These are phyloP conservation scores for Stentor roeselii DNA, from an alignment of 73 alveolate genomes.

Conservation along the genomic window DNA sequence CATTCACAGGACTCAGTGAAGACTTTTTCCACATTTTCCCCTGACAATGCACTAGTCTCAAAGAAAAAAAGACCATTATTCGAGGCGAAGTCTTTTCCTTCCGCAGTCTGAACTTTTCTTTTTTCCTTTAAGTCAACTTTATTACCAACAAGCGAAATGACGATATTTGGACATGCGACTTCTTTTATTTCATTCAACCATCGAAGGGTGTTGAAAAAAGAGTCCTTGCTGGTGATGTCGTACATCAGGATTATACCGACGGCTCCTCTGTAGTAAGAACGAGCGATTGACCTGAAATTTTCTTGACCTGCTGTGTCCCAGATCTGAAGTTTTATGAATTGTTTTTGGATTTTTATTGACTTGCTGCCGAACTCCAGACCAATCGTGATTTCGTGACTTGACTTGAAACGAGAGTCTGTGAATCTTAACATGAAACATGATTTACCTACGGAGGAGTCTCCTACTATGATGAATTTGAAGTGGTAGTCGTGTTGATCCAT, in stretches of 20 bases:
- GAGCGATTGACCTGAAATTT: slow-evolving; percentile 44
- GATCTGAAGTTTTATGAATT: slow-evolving; percentile 65
- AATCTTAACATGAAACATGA: neutral
- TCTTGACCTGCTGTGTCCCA: slow-evolving; percentile 43
- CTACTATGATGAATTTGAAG: neutral
- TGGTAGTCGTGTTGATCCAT: neutral
- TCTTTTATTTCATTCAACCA: neutral
- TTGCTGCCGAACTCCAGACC: neutral
- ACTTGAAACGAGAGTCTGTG: neutral
- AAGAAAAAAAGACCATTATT: neutral
- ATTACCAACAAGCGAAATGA: neutral
- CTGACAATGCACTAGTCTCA: neutral
- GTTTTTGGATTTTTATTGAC: slow-evolving; percentile 64
- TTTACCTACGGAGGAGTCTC: neutral
- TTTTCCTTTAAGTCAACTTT: neutral
- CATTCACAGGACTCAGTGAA: neutral
- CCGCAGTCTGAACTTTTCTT: neutral
- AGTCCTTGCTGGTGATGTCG: neutral
- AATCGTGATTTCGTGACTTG: neutral
- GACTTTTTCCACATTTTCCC: neutral
- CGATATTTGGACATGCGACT: neutral
- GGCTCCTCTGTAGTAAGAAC: slow-evolving; percentile 48
- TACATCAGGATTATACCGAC: neutral
- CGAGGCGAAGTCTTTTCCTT: neutral
- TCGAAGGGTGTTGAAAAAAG: neutral